Evolutionary conservation across 2,329 filamentous ascomycete species (phyloP).

Genomic region (Coniochaeta ligniaria): DNA sequence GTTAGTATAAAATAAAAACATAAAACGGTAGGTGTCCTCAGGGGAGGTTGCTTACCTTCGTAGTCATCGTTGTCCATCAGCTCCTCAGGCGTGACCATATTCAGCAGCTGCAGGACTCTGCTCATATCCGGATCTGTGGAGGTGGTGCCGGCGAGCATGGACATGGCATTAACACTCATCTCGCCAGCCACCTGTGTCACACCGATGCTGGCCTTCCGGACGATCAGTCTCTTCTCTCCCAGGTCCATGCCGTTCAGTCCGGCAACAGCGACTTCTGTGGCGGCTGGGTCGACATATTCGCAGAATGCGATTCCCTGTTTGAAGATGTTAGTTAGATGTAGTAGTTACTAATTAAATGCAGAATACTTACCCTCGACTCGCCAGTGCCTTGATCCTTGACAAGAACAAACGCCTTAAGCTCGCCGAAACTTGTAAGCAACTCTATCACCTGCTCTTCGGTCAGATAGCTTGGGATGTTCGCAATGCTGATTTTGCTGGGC

Average conservation of each 20-base stretch:
- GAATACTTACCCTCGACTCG: constrained; percentile 68
- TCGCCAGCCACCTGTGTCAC: constrained; percentile 90
- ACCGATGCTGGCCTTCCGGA: constrained; percentile 84
- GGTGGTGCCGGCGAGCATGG: constrained; percentile 88
- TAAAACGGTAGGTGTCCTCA: neutral
- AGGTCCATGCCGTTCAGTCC: constrained; percentile 91
- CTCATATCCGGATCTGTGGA: constrained; percentile 72
- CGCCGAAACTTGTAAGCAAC: constrained; percentile 82
- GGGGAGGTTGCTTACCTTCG: constrained; percentile 55
- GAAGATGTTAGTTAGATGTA: neutral
- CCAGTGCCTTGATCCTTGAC: constrained; percentile 82
- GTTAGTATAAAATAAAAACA: neutral
- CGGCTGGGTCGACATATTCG: constrained; percentile 74
- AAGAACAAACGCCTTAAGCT: constrained; percentile 84
- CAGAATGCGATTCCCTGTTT: constrained; percentile 87
- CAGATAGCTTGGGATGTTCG: constrained; percentile 82
- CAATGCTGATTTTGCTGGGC: constrained; percentile 89
- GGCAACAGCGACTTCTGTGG: constrained; percentile 81
- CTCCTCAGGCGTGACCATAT: constrained; percentile 98
- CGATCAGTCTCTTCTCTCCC: constrained; percentile 77
- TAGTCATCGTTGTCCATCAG: constrained; percentile 92
- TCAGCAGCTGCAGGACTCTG: constrained; percentile 83
- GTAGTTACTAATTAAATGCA: neutral
- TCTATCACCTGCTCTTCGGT: constrained; percentile 89
- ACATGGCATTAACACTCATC: constrained; percentile 96